Evolutionary conservation across 441 rosid species (phyloP).

Genomic region (Eugenia klotzschiana): DNA sequence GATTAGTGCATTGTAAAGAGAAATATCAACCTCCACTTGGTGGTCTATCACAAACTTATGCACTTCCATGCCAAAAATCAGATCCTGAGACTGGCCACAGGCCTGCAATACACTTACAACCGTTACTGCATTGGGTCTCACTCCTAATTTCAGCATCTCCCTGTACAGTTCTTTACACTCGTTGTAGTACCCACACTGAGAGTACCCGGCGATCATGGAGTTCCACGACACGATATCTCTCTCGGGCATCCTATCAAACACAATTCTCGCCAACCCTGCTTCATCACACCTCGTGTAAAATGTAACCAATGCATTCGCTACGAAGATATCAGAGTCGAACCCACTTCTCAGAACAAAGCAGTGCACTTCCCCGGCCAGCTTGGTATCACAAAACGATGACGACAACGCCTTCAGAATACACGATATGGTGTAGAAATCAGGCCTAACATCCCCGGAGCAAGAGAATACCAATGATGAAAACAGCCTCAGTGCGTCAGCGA

Average conservation of each 20-base stretch:
- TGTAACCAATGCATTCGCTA: slow-evolving; percentile 49
- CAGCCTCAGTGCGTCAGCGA: slow-evolving; percentile 26
- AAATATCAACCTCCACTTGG: slow-evolving; percentile 37
- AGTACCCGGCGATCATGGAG: slow-evolving; percentile 70
- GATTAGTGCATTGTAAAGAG: slow-evolving; percentile 49
- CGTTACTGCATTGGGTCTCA: slow-evolving; percentile 55
- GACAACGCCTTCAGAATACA: slow-evolving; percentile 49
- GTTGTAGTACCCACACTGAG: slow-evolving; percentile 53
- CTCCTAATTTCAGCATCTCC: slow-evolving; percentile 30
- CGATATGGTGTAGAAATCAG: slow-evolving; percentile 42
- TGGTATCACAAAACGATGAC: slow-evolving; percentile 7
- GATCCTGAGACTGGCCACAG: slow-evolving; percentile 63
- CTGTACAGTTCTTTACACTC: slow-evolving; percentile 51
- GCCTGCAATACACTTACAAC: slow-evolving; percentile 56
- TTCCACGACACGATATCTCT: slow-evolving; percentile 80
- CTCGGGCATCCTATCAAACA: slow-evolving; percentile 45
- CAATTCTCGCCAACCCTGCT: slow-evolving; percentile 25
- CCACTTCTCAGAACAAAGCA: slow-evolving; percentile 32
- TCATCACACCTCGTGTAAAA: slow-evolving; percentile 44
- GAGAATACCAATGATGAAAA: slow-evolving; percentile 27
- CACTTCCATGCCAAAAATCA: slow-evolving; percentile 60
- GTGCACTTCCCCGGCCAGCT: slow-evolving; percentile 42
- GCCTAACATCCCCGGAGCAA: slow-evolving; percentile 12
- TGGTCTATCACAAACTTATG: slow-evolving; percentile 31
- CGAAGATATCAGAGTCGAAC: slow-evolving; percentile 39